Evolutionary conservation across 2,329 filamentous ascomycete genomes (phyloP), one percentile per base, ranked within the genome.

Genomic region (Daldinia sp.): DNA sequence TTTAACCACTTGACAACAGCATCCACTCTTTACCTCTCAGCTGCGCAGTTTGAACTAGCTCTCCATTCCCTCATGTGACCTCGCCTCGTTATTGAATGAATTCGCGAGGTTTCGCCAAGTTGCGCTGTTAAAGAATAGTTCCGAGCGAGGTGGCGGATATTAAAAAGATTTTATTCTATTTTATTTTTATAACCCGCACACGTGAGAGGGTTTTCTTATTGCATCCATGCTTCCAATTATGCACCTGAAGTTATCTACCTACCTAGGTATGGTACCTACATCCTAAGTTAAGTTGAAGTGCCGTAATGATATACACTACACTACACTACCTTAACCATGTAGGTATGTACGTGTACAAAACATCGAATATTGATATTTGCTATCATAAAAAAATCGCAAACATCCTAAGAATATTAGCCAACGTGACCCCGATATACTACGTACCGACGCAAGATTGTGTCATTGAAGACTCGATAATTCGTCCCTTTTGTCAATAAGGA

Each of bases 1-100:
- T 72, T 67, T 65, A 69, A 69, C 66, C 69, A 69, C 63, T 71
- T 64, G 61, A 70, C 67, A 67, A 69, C 46, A 15, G 67, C 67
- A 72, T 64, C 69, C 67, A 69, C 67, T 68, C 41, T 39, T 33
- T 53, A 13, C 39, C 39, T 65, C 69, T 69, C 67, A 71, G 69
- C 66, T 71, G 48, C 5, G 54, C 56, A 58, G 20, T 61, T 51
- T 23, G 20, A 46, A 60, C 28, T 53, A 60, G 30, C 53, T 46
- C 39, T 58, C 28, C 58, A 51, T 60, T 18, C 48, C 54, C 60
- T 69, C 69, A 71, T 65, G 63, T 67, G 63, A 66, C 44, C 61
- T 66, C 56, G 60, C 63, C 66, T 57, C 60, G 57, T 54, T 50
- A 53, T 35, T 35, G 33, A 9, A 35, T 26, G 26, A 54, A 61